phyloP scores from a whole-genome alignment of 805 yeast species.

The Cyberlindnera sargentensis region DNA sequence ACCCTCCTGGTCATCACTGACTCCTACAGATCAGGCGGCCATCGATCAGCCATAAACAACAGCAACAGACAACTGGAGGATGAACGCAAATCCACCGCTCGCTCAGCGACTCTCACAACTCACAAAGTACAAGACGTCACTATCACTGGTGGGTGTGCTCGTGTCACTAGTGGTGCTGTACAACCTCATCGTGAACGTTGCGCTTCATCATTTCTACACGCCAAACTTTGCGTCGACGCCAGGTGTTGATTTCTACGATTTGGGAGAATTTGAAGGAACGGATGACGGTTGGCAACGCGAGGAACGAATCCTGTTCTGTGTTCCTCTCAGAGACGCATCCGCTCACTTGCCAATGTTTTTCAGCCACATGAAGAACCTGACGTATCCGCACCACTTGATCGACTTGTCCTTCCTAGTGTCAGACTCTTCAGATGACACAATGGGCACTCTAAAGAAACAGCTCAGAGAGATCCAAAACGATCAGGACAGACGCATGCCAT shows the following conservation, averaged over 20 bases:
- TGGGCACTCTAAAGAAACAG: conserved; percentile 55
- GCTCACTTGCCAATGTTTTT: conserved; percentile 88
- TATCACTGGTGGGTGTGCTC: conserved; percentile 11
- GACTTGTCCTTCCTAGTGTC: conserved; percentile 84
- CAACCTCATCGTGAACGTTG: conserved; percentile 7
- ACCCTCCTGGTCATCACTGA: no score
- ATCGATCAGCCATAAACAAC: no score
- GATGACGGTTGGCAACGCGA: conserved; percentile 75
- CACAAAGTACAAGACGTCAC: neutral
- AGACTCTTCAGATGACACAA: conserved; percentile 85
- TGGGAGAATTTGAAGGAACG: conserved; percentile 60
- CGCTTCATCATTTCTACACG: conserved; percentile 20
- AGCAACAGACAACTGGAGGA: no score
- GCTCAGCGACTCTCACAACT: no score
- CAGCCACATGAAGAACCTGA: conserved; percentile 67
- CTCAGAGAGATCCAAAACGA: conserved; percentile 61
- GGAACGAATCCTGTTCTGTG: conserved; percentile 80
- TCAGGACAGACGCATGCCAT: conserved; percentile 51
- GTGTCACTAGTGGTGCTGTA: conserved; percentile 10
- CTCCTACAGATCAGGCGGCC: no score
- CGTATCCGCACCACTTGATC: conserved; percentile 82
- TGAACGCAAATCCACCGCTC: no score
- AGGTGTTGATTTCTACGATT: conserved; percentile 63
- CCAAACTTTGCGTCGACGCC: conserved; percentile 30
- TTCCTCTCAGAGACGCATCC: conserved; percentile 90